These are phyloP conservation scores for Mrakia blollopis DNA, from an alignment of 768 basidiomycete genomes.

Conservation along the genomic window DNA sequence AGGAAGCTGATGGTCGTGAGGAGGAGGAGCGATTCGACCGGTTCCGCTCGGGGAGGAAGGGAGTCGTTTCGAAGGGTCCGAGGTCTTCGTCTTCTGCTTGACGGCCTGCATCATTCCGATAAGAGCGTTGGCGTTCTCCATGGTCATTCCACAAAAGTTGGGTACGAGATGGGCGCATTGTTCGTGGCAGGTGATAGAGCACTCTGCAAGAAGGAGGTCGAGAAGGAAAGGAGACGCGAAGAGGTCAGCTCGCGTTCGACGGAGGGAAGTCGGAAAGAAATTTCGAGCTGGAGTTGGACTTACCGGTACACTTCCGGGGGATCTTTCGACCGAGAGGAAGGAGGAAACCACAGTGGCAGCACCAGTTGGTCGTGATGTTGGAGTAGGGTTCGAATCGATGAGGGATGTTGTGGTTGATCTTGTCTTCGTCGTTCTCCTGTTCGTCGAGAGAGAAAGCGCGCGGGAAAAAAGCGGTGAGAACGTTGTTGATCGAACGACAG, in stretches of 20 bases:
- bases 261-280: background rate
- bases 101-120: conserved; percentile 87
- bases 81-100: conserved; percentile 46
- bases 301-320: conserved; percentile 76
- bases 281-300: conserved; percentile 22
- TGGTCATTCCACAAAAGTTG: conserved; percentile 99
- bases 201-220: conserved; percentile 53
- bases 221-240: background rate
- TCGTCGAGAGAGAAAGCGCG: background rate
- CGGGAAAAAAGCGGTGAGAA: background rate
- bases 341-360: conserved; percentile 99
- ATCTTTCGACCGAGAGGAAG: conserved; percentile 95
- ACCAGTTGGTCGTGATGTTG: conserved; percentile 97
- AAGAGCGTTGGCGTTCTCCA: conserved; percentile 95
- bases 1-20: conserved; percentile 34
- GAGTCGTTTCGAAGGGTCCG: conserved; percentile 20
- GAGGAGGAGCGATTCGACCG: conserved; percentile 39
- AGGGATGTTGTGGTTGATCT: conserved; percentile 98
- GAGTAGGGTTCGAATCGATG: conserved; percentile 96
- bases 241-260: background rate
- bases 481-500: too few relatives aligned
- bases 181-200: conserved; percentile 92
- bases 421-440: conserved; percentile 93
- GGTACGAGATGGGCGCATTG: conserved; percentile 97
- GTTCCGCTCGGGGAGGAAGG: conserved; percentile 25